Evolutionary conservation across 495 filamentous ascomycete genomes (phyloP), one percentile per base, ranked within the genome.

Genomic region (Bryoglossum gracile): DNA sequence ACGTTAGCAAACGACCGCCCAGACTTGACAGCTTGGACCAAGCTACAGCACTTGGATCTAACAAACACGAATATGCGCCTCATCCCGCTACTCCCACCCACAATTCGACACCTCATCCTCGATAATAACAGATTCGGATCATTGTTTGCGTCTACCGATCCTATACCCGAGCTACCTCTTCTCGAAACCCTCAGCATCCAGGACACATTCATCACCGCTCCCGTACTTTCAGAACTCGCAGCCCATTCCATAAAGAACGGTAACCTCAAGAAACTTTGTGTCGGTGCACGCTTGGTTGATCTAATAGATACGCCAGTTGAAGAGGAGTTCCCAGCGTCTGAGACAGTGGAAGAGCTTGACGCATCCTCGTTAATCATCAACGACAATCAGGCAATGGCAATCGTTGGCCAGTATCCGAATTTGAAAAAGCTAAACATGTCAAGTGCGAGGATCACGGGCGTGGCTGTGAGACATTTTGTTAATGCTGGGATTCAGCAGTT

Each of bases 381-480:
- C 4, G 58, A 60, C 14, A 13, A 36, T 8, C n/a, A 40, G 4
- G 9, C 50, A 4, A 25, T 55, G 8, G 38, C 45, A n/a, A 46
- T 55, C 28, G 25, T 53, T 14, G 18, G 16, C 2, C 41, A 46
- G 1, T 60, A 52, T 36, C 54, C 58, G 11, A 57, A 57, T 33
- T 23, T 60, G 1, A 28, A 30, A 9, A 49, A 26, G 34, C 34
- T 60, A 4, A 46, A 60, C 26, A 43, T 54, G 3, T 52, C 50
- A 9, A 33, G 21, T 9, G 59, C 55, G 8, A 54, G 49, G 16
- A 42, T 59, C 13, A 59, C 59, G 6, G 59, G 59, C 1, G 55
- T 56, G 8, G 46, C 56, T 18, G 40, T 62, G 0, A 50, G 43
- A 24, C 13, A 48, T 2, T 43, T 62, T 18, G 49, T 59, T 14